Evolutionary conservation across 208 protist genomes (phyloP).

Genomic region (Trypanosoma boissoni): DNA sequence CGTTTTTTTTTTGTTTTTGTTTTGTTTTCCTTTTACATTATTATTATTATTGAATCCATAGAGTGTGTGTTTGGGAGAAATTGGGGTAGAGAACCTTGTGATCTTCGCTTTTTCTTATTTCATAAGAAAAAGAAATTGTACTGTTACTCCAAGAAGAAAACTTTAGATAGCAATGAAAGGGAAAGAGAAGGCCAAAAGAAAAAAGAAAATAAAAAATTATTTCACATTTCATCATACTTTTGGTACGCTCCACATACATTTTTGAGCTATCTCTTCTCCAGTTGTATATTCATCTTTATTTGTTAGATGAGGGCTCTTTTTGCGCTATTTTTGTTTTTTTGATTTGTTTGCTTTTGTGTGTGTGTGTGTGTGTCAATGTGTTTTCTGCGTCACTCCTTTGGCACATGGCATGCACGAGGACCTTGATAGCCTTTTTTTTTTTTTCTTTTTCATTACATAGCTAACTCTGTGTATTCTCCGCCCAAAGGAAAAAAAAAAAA

Average conservation of each 20-base stretch:
- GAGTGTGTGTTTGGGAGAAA: not conserved
- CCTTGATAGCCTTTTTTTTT: constrained; percentile 4
- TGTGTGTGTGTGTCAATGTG: not conserved
- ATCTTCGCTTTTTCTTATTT: too few species aligned
- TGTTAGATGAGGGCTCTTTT: too few species aligned
- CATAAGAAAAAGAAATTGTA: too few species aligned
- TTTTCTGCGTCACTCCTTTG: not conserved
- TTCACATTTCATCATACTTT: too few species aligned
- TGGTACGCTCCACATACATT: too few species aligned
- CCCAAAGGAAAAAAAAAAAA: too few species aligned
- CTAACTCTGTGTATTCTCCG: not conserved
- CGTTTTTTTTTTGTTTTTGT: constrained; percentile 14
- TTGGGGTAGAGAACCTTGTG: not conserved
- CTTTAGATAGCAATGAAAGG: too few species aligned
- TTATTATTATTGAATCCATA: not conserved
- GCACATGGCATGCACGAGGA: constrained; percentile 12
- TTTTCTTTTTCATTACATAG: not conserved
- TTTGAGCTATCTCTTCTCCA: too few species aligned
- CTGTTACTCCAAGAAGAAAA: too few species aligned
- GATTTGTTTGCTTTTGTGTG: constrained; percentile 8
- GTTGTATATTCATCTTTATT: too few species aligned
- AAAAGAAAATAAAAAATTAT: too few species aligned
- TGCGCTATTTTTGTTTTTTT: constrained; percentile 11
- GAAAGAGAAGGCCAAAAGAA: too few species aligned
- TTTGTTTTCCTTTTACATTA: constrained; percentile 8